Evolutionary conservation across 2,329 filamentous ascomycete species (phyloP).

Genomic region (Erysiphe neolycopersici): DNA sequence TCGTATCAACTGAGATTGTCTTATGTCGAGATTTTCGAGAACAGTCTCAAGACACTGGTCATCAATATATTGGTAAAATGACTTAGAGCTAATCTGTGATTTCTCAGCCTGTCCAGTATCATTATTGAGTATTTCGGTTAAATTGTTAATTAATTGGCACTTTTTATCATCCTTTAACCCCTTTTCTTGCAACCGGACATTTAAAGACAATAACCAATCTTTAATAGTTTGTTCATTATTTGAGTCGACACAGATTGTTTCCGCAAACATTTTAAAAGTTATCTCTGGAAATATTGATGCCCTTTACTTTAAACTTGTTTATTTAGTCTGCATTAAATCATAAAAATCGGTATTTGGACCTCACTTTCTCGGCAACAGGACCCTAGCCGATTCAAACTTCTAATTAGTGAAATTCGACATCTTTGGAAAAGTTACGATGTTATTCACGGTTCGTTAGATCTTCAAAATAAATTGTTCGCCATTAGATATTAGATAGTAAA

Average conservation of each 20-base stretch:
- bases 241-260: no score
- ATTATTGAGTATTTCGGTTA: constrained; percentile 33
- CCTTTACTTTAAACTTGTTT: no score
- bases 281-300: no score
- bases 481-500: neutral
- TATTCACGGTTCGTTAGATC: neutral
- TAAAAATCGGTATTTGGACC: no score
- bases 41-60: constrained; percentile 45
- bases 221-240: no score
- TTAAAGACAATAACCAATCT: no score
- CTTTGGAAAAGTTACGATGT: no score
- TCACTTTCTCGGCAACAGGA: no score
- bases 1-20: constrained; percentile 44
- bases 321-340: no score
- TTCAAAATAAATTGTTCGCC: neutral
- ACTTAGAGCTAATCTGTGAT: neutral
- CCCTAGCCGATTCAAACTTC: no score
- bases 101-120: constrained; percentile 7
- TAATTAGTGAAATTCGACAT: no score
- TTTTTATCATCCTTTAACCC: constrained; percentile 58
- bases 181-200: constrained; percentile 27
- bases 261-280: no score
- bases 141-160: constrained; percentile 27
- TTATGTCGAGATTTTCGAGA: constrained; percentile 63
- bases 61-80: neutral